These are phyloP conservation scores for Thecaphora thlaspeos DNA, from an alignment of 1,284 basidiomycete genomes.

Conservation along the genomic window DNA sequence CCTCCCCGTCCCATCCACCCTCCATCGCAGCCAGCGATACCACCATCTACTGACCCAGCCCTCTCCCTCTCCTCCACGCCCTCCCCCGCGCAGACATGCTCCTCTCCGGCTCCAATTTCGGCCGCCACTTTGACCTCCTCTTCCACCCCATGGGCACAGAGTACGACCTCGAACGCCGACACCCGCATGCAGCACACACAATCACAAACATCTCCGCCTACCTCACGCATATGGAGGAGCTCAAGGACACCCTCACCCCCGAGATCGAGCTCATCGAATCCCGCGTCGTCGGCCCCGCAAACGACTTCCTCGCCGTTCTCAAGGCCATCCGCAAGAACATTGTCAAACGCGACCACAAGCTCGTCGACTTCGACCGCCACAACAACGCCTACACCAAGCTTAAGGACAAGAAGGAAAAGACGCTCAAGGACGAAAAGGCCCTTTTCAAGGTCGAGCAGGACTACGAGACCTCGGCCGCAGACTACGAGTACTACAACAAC, in stretches of 20 bases:
- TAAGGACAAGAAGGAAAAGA: conserved; percentile 78
- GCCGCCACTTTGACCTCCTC: conserved; percentile 72
- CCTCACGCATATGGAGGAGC: conserved; percentile 75
- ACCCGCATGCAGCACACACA: conserved; percentile 76
- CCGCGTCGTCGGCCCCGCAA: conserved; percentile 78
- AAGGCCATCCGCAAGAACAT: conserved; percentile 91
- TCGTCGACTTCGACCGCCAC: conserved; percentile 91
- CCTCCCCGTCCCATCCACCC: too few species aligned
- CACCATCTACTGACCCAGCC: background rate
- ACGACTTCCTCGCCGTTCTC: conserved; percentile 81
- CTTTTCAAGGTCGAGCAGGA: conserved; percentile 86
- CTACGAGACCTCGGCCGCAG: conserved; percentile 87
- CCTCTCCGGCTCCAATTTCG: conserved; percentile 73
- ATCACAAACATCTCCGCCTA: conserved; percentile 75
- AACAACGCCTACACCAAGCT: conserved; percentile 94
- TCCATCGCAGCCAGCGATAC: background rate
- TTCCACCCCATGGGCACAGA: conserved; percentile 63
- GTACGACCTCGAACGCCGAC: conserved; percentile 74
- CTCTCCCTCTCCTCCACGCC: background rate
- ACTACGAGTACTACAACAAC: conserved; percentile 94
- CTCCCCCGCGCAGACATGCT: conserved; percentile 68
- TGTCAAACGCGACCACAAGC: conserved; percentile 95
- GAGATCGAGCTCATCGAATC: conserved; percentile 94
- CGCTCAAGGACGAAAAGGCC: conserved; percentile 58
- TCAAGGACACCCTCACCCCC: conserved; percentile 74